These are phyloP conservation scores for Citrus sp. DNA, from an alignment of 345 rosid genomes.

Conservation along the genomic window DNA sequence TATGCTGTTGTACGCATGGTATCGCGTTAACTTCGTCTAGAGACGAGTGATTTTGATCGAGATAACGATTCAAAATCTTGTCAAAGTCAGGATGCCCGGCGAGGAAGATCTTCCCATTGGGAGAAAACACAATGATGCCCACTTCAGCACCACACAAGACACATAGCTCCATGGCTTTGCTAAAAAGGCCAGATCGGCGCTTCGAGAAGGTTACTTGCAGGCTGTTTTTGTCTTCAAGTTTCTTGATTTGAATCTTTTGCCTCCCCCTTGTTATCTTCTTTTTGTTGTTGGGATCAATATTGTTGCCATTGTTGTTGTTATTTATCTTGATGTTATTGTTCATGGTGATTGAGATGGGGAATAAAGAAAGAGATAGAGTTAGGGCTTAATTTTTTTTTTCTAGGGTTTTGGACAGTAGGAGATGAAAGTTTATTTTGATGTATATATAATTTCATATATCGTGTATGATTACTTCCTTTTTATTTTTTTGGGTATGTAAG, in stretches of 20 bases:
- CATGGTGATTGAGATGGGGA: neutral
- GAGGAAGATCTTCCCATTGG: constrained; percentile 26
- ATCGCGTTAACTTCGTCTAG: neutral
- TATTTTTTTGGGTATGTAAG: neutral
- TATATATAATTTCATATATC: neutral
- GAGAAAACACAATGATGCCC: constrained; percentile 31
- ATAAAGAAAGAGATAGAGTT: neutral
- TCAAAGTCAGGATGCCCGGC: constrained; percentile 32
- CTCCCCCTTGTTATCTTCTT: constrained; percentile 19
- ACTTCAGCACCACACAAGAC: constrained; percentile 31
- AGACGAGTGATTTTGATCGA: neutral
- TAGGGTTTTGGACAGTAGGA: neutral
- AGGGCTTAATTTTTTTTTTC: neutral
- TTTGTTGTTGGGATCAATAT: neutral
- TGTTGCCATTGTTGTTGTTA: neutral
- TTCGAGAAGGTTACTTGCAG: constrained; percentile 26
- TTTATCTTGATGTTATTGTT: neutral
- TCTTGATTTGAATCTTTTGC: constrained; percentile 26
- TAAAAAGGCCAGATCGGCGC: constrained; percentile 28
- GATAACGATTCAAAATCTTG: constrained; percentile 8
- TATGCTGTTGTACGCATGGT: constrained; percentile 5
- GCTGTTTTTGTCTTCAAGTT: constrained; percentile 11
- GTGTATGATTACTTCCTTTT: neutral
- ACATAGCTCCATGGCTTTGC: constrained; percentile 36
- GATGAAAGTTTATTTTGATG: neutral